Evolutionary conservation across 768 basidiomycete genomes (phyloP).

Genomic region (Boletus insuetus): DNA sequence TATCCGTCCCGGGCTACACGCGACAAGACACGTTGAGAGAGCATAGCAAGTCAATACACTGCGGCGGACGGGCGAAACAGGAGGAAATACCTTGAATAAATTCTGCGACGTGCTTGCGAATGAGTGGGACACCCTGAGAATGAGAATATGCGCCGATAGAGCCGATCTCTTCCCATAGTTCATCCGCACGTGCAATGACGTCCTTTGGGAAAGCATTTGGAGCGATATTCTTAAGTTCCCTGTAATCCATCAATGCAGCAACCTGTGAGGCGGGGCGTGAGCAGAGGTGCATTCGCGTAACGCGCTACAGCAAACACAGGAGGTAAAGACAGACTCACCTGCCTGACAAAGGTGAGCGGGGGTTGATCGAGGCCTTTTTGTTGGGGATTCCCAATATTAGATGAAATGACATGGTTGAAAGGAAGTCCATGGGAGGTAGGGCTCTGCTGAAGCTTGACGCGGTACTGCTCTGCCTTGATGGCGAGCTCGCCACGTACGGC

Average conservation of each 20-base stretch:
- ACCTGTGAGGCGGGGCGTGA: conserved; percentile 48
- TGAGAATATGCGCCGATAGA: conserved; percentile 95
- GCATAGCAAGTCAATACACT: conserved; percentile 4
- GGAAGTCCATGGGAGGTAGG: conserved; percentile 54
- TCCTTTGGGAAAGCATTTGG: conserved; percentile 81
- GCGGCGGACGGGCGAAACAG: neutral
- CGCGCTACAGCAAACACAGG: neutral
- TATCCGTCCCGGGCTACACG: conserved; percentile 82
- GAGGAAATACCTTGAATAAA: conserved; percentile 75
- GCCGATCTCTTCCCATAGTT: conserved; percentile 82
- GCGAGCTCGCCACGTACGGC: conserved; percentile 97
- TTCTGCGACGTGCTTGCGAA: conserved; percentile 82
- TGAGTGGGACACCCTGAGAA: conserved; percentile 87
- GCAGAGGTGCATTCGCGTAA: neutral
- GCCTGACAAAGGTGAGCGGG: conserved; percentile 88
- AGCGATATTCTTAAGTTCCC: conserved; percentile 74
- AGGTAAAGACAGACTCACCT: conserved; percentile 52
- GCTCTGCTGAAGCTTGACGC: conserved; percentile 62
- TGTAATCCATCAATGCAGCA: conserved; percentile 90
- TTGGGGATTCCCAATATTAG: conserved; percentile 98
- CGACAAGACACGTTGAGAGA: neutral
- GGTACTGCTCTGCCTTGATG: conserved; percentile 85
- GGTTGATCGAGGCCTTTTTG: conserved; percentile 92
- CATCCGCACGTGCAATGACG: conserved; percentile 77
- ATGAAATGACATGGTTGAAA: conserved; percentile 85